Evolutionary conservation across 805 yeast genomes (phyloP), one percentile per base, ranked within the genome.

Genomic region (Teunomyces kruisii): DNA sequence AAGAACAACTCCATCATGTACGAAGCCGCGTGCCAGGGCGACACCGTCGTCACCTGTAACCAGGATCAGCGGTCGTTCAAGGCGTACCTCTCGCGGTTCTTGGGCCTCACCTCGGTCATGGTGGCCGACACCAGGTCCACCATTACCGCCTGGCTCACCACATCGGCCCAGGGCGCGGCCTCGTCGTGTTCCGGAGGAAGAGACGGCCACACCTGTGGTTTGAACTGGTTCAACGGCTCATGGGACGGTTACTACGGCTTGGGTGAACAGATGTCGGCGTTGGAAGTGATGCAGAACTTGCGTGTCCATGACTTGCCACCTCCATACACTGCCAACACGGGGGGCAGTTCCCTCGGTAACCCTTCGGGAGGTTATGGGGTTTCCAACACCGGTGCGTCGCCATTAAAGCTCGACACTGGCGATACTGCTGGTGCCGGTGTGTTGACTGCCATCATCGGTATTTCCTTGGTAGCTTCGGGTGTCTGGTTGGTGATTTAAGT

Each of bases 41-140:
- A 69, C 1, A 64, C 62, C 19, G 3, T 13, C 14, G 19, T 30
- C 15, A 71, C 75, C 32, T 91, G 98, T 72, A 80, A 88, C 65
- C 84, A 80, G 44, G 97, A 91, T 72, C 96, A 91, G 72, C 76
- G 96, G 48, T 81, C 94, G n/a, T 91, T 92, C 76, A 88, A 87
- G 70, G 96, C 96, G 1, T 86, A 84, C 55, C 76, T 88, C 54
- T 61, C 89, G 1, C 73, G 96, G 45, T 83, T 83, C 61, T 64
- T 91, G 61, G 94, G 90, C 1, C 67, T 80, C 43, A 84, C 96
- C 1, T 82, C 92, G 0, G 74, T 79, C 40, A 65, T 92, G 62
- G 84, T 80, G 1, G 96, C 96, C 4, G 70, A 71, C 32, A 70
- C 85, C 4, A 64, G 59, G 39, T 75, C 72, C 40, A 58, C 63